Percentiles rank a stretch among this genome's conserved stretches.
phyloP scores from a whole-genome alignment of 768 basidiomycete genomes.

The Mycena latifolia region DNA sequence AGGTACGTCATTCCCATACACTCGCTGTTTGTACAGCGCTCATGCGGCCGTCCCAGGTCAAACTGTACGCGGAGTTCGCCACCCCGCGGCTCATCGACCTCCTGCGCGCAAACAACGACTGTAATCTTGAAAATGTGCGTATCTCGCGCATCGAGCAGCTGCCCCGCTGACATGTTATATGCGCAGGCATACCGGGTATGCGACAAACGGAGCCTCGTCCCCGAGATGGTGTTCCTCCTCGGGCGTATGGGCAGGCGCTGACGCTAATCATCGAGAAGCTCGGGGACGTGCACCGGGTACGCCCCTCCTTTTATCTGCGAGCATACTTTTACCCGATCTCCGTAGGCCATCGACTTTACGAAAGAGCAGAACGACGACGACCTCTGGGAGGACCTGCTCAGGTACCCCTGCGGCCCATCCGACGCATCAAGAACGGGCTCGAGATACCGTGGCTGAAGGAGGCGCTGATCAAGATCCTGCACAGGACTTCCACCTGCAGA shows the following conservation, averaged over 20 bases:
- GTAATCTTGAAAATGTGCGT: conserved; percentile 85
- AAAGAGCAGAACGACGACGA: conserved; percentile 98
- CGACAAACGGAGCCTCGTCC: conserved; percentile 86
- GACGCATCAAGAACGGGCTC: conserved; percentile 94
- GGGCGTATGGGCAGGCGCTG: conserved; percentile 95
- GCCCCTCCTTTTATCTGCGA: conserved; percentile 33
- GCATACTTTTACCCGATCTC: not conserved
- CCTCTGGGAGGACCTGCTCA: conserved; percentile 96
- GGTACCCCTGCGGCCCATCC: conserved; percentile 92
- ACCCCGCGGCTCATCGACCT: conserved; percentile 87
- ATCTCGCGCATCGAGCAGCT: not conserved
- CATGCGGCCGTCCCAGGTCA: conserved; percentile 62
- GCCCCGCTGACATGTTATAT: conserved; percentile 11
- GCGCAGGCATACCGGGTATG: conserved; percentile 88
- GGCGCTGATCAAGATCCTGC: conserved; percentile 95
- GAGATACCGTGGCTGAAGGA: conserved; percentile 97
- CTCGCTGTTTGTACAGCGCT: not conserved
- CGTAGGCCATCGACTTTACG: conserved; percentile 95
- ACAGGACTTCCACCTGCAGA: conserved; percentile 96
- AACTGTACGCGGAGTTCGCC: conserved; percentile 92
- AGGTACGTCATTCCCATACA: conserved; percentile 63
- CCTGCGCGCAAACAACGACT: conserved; percentile 90
- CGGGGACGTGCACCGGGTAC: conserved; percentile 89
- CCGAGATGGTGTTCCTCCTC: conserved; percentile 97
- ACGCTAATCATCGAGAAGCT: conserved; percentile 95